Conservation (phyloP, 192 early-diverging fungal genomes). For the Gryganskiella cystojenkinii region DNA sequence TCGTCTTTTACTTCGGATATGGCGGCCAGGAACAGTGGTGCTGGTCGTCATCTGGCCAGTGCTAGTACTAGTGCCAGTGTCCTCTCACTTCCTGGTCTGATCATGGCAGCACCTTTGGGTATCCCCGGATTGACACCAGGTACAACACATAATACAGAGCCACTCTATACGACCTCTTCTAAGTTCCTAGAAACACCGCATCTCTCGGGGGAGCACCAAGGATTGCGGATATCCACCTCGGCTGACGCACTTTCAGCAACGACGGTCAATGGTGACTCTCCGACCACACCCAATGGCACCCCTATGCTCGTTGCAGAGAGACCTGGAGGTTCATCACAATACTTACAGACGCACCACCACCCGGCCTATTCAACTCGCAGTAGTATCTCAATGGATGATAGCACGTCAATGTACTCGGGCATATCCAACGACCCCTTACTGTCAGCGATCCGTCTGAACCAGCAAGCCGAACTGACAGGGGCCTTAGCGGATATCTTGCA, state of each 20-base stretch:
- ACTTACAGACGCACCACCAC: background rate
- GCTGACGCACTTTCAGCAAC: background rate
- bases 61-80: constrained; percentile 18
- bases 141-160: background rate
- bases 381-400: constrained; percentile 28
- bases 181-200: too few relatives aligned
- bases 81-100: constrained; percentile 21
- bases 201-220: too few relatives aligned
- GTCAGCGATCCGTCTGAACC: constrained; percentile 19
- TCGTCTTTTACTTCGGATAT: constrained; percentile 16
- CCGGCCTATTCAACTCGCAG: constrained; percentile 15
- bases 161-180: background rate
- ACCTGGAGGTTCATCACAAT: background rate
- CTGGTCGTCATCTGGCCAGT: constrained; percentile 11
- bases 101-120: constrained; percentile 27
- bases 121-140: constrained; percentile 7
- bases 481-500: constrained; percentile 51
- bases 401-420: constrained; percentile 27
- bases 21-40: background rate
- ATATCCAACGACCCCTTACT: constrained; percentile 16
- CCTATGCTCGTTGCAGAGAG: background rate
- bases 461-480: constrained; percentile 27
- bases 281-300: background rate
- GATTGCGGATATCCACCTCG: background rate
- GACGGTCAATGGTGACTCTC: background rate